phyloP scores from a whole-genome alignment of 2,329 filamentous ascomycete genomes.

The Pseudogymnoascus sp. region DNA sequence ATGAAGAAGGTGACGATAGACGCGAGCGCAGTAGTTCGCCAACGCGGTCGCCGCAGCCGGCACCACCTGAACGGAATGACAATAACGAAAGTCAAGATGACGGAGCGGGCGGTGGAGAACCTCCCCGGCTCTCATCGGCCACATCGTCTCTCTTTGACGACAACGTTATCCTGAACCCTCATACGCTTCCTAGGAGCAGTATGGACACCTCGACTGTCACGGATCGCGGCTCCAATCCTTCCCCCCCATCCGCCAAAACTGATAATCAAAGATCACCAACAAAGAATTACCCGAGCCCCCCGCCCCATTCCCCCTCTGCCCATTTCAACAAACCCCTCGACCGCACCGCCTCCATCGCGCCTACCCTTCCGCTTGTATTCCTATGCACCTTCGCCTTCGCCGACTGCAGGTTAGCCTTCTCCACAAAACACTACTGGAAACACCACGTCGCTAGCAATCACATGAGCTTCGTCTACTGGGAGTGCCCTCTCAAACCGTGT shows the following conservation, averaged over 20 bases:
- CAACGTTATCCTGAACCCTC: not conserved
- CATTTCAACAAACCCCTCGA: not conserved
- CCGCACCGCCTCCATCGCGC: not conserved
- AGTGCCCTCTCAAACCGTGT: slow-evolving; percentile 45
- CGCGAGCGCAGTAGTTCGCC: not conserved
- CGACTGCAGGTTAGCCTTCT: slow-evolving; percentile 65
- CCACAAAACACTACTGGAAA: slow-evolving; percentile 92
- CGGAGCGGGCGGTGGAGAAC: not conserved
- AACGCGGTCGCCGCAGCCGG: too few relatives aligned
- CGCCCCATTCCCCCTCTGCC: not conserved
- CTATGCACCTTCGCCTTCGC: slow-evolving; percentile 70
- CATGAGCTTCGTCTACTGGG: slow-evolving; percentile 64
- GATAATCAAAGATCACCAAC: not conserved
- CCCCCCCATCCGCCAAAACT: not conserved
- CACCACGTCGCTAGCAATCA: slow-evolving; percentile 78
- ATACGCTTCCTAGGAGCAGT: not conserved
- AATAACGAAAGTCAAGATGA: not conserved
- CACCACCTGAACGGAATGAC: too few relatives aligned
- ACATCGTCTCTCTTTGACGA: not conserved
- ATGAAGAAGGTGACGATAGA: not conserved
- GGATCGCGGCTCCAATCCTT: not conserved
- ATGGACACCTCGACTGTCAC: not conserved
- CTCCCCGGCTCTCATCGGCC: not conserved
- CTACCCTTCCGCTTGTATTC: not conserved
- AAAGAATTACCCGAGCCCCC: not conserved